Base-by-base conservation (phyloP, 2,329 filamentous ascomycete genomes). In the Sporothrix luriei region DNA sequence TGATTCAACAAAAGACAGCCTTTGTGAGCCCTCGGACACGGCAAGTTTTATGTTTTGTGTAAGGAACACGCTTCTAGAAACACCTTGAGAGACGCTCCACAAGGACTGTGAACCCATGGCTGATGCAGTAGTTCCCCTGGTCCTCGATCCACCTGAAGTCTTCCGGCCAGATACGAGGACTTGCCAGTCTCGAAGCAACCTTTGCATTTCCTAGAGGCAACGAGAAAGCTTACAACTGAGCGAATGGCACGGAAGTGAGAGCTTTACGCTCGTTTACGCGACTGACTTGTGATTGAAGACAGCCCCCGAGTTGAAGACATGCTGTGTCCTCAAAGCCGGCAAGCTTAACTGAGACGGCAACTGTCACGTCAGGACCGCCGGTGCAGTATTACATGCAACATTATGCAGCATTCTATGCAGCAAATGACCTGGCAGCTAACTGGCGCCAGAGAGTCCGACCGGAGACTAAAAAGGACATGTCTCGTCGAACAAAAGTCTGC, bases 31-130 rank as follows among this genome's bases (percentile, higher is more conserved):
- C 11, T 21, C 29, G 33, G 55, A 61, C 55, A 61, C 33, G 33
- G 33, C n/a, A 61, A 61, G 55, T 43, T 24, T 24, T 5, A 13
- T 24, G 33, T 61, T 21, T 43, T 24, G 13, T 16, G 19, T 29
- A 16, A 57, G 54, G 26, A 38, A n/a, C 54, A 38, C 54, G 55
- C 55, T 24, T 61, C 55, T 61, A 43, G 55, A 61, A 61, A 61
- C 55, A 11, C 55, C 55, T 61, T 19, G 55, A 40, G 38, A n/a
- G 33, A 13, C 16, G 19, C 55, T 61, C 10, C n/a, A 61, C 55
- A 61, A 33, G 11, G 33, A 43, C 40, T 43, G 33, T 61, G 55
- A 40, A 14, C 33, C 55, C 29, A 43, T 61, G 55, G 33, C 33
- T 43, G 55, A 24, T 14, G 43, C 55, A 11, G 6, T 61, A 43